Base-by-base conservation (phyloP, 1,284 basidiomycete genomes). In the Bondarzewia mesenterica region DNA sequence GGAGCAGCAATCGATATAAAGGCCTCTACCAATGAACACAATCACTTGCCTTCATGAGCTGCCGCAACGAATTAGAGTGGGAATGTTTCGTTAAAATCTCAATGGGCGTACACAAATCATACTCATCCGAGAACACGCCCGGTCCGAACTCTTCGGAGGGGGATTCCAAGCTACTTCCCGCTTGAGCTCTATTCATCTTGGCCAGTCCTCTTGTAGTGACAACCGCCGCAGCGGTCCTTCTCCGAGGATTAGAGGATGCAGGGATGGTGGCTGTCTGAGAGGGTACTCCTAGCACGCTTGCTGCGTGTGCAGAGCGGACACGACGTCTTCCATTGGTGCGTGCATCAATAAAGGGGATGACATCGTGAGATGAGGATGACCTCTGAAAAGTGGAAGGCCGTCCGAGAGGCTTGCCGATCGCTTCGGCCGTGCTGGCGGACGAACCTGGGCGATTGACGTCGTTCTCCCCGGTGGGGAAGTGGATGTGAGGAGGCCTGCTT, bases 21-120 rank as follows among this genome's bases (percentile, higher is more conserved):
- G 8, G 20, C 16, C 42, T 12, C 35, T 22, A 38, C 5, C 7
- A 27, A 12, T 27, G 7, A 26, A n/a, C 15, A 14, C 14, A 6
- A 7, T 1, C 36, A 65, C 69, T 65, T 71, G 72, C 83, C 83
- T 74, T 86, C 81, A 48, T 81, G 79, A 44, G 84, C 82, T 84
- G 52, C 26, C 43, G 16, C 2, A 41, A n/a, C 16, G 27, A 25
- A 44, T 40, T 41, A 49, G 41, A 15, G 22, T 46, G 29, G 25
- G 39, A 7, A n/a, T 23, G 27, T 35, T 46, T 27, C 46, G 35
- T 50, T 18, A 46, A 36, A 15, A 20, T 27, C 29, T 47, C 29
- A 54, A 50, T 26, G 23, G 22, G 73, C 82, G 68, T 60, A 87
- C 84, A 77, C 49, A 86, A 66, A 58, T 86, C 80, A 59, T 84